These are phyloP conservation scores for Lizonia empirigonia DNA, from an alignment of 2,329 filamentous ascomycete species.

Conservation along the genomic window DNA sequence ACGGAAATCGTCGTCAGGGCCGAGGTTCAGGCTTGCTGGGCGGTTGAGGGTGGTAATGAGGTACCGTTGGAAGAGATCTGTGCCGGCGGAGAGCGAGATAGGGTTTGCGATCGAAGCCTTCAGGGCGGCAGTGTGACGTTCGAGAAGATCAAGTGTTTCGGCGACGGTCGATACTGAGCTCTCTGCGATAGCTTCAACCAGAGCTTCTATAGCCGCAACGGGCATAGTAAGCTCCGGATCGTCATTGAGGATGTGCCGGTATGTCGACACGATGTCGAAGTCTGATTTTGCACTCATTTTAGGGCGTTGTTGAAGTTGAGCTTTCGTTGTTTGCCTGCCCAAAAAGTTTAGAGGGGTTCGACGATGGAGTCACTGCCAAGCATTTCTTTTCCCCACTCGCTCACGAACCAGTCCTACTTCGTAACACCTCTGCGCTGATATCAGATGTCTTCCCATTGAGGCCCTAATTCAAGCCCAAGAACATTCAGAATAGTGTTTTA, in stretches of 20 bases:
- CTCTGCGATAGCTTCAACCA: constrained; percentile 83
- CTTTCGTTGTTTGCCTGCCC: constrained; percentile 1
- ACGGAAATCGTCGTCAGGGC: constrained; percentile 73
- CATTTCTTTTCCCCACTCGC: constrained; percentile 5
- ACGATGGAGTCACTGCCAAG: constrained; percentile 24
- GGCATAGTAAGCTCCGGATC: constrained; percentile 93
- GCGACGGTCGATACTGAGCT: constrained; percentile 84
- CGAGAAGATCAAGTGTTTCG: constrained; percentile 88
- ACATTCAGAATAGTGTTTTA: not conserved
- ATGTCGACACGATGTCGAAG: constrained; percentile 67
- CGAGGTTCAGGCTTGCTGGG: constrained; percentile 51
- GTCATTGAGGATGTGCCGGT: constrained; percentile 65
- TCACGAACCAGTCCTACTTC: not conserved
- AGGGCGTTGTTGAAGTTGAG: constrained; percentile 7
- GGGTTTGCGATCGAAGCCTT: constrained; percentile 83
- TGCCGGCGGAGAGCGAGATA: constrained; percentile 89
- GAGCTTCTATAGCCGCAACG: constrained; percentile 88
- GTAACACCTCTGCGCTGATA: not conserved
- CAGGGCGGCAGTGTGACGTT: constrained; percentile 75
- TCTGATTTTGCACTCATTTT: constrained; percentile 36
- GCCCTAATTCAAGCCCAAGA: not conserved
- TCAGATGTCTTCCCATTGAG: not conserved
- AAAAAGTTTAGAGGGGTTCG: constrained; percentile 30
- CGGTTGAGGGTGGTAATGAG: constrained; percentile 74
- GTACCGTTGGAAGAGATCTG: constrained; percentile 94